Conservation (phyloP, 2,329 filamentous ascomycete genomes). For the Polychaeton citri region DNA sequence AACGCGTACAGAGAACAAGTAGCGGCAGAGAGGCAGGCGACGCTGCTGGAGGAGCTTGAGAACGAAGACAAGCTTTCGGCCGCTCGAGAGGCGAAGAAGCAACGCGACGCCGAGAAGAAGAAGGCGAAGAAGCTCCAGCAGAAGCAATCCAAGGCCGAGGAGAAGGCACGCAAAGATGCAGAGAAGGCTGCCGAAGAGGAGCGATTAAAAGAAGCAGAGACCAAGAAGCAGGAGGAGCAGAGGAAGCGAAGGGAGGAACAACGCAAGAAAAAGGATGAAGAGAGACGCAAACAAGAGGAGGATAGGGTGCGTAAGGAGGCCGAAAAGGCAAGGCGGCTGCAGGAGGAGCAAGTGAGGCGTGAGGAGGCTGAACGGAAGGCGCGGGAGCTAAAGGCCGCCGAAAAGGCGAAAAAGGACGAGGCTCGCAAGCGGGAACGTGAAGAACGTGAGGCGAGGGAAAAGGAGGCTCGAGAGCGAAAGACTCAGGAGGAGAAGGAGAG, state of each 20-base stretch:
- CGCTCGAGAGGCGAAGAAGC: constrained; percentile 81
- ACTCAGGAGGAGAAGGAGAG: constrained; percentile 43
- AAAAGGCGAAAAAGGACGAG: constrained; percentile 63
- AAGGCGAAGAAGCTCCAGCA: constrained; percentile 88
- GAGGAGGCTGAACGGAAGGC: constrained; percentile 75
- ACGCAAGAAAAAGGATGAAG: constrained; percentile 77
- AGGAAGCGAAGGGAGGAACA: constrained; percentile 77
- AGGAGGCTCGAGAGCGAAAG: constrained; percentile 58
- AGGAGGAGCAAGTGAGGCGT: constrained; percentile 76
- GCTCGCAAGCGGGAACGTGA: constrained; percentile 67
- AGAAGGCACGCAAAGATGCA: constrained; percentile 74
- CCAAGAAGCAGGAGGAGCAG: constrained; percentile 67
- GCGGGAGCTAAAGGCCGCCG: constrained; percentile 63
- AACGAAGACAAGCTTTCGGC: constrained; percentile 67
- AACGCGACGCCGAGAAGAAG: constrained; percentile 84
- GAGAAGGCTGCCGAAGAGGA: constrained; percentile 83
- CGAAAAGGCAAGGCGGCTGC: constrained; percentile 63
- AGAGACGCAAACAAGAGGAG: constrained; percentile 82
- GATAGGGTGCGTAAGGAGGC: constrained; percentile 73
- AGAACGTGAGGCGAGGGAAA: constrained; percentile 49
- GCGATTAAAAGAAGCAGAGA: constrained; percentile 59
- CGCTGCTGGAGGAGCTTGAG: constrained; percentile 79
- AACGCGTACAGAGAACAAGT: constrained; percentile 98
- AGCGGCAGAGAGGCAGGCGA: constrained; percentile 77
- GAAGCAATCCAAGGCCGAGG: constrained; percentile 79